These are phyloP conservation scores for Cystofilobasidium capitatum DNA, from an alignment of 768 basidiomycete genomes.

Conservation along the genomic window DNA sequence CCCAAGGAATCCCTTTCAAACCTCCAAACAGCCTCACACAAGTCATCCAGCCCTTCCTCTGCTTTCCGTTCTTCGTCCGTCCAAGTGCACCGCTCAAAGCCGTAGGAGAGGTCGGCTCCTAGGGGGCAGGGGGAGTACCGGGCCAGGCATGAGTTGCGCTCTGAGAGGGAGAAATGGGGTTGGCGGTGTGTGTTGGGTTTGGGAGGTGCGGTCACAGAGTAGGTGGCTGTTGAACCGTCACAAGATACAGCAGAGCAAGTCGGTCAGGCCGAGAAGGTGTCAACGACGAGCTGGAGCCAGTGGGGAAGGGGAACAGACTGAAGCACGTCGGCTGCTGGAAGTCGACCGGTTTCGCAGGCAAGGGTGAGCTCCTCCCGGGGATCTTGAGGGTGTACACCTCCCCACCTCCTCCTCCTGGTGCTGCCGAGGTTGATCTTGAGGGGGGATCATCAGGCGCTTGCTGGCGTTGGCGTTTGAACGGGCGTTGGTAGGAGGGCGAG, in stretches of 20 bases:
- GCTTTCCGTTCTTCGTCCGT: constrained; percentile 35
- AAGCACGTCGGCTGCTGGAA: constrained; percentile 6
- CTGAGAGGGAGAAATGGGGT: too few species aligned
- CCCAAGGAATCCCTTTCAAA: constrained; percentile 39
- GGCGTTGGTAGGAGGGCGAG: too few species aligned
- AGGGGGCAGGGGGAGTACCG: constrained; percentile 23
- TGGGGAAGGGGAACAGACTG: background rate
- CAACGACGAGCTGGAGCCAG: background rate
- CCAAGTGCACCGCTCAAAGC: constrained; percentile 35
- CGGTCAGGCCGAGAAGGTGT: background rate
- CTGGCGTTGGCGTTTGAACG: too few species aligned
- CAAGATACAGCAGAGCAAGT: background rate
- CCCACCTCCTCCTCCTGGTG: too few species aligned
- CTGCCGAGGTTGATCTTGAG: too few species aligned
- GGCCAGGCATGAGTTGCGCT: background rate
- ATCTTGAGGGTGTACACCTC: too few species aligned
- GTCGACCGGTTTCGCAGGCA: too few species aligned
- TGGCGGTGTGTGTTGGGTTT: too few species aligned
- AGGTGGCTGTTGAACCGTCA: background rate
- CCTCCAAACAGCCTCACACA: constrained; percentile 5
- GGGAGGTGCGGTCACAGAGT: too few species aligned
- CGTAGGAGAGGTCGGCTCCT: constrained; percentile 36
- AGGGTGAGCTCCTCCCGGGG: too few species aligned
- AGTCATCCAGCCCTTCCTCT: constrained; percentile 34
- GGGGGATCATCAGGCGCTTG: too few species aligned